phyloP scores from a whole-genome alignment of 2,329 filamentous ascomycete genomes.

The Colletotrichum gloeosporioides region DNA sequence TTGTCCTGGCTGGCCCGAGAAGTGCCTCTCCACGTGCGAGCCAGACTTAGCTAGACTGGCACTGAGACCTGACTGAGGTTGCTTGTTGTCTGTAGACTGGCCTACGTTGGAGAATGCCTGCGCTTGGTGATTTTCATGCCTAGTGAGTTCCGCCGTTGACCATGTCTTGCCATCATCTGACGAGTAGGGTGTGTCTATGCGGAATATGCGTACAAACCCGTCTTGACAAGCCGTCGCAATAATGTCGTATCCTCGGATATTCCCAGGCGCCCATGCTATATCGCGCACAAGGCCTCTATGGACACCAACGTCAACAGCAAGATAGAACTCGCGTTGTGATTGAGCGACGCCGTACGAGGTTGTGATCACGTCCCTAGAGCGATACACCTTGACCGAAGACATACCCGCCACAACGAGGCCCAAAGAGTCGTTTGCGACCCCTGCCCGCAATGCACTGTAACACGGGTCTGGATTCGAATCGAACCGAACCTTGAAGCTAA shows the following conservation, averaged over 20 bases:
- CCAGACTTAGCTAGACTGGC: conserved; percentile 59
- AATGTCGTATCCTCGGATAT: conserved; percentile 87
- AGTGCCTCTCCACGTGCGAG: conserved; percentile 52
- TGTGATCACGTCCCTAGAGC: conserved; percentile 68
- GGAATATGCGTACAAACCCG: conserved; percentile 87
- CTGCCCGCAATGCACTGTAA: conserved; percentile 78
- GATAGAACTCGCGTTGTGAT: conserved; percentile 81
- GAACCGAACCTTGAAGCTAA: conserved; percentile 84
- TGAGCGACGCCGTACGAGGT: conserved; percentile 54
- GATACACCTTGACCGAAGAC: conserved; percentile 82
- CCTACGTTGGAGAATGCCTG: conserved; percentile 17
- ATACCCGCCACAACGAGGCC: conserved; percentile 87
- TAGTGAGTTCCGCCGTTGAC: conserved; percentile 51
- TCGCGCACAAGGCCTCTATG: conserved; percentile 84
- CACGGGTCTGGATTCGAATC: conserved; percentile 87
- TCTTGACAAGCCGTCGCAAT: conserved; percentile 94
- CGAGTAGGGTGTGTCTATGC: conserved; percentile 67
- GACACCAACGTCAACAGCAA: conserved; percentile 76
- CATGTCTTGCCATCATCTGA: conserved; percentile 55
- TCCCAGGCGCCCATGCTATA: conserved; percentile 90
- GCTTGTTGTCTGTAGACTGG: conserved; percentile 27
- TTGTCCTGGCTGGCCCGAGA: conserved; percentile 67
- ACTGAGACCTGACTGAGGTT: conserved; percentile 53
- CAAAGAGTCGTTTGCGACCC: conserved; percentile 80
- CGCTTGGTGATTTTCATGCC: conserved; percentile 28